These are phyloP conservation scores for Talinum fruticosum DNA, from an alignment of 148 eudicot genomes.

Conservation along the genomic window DNA sequence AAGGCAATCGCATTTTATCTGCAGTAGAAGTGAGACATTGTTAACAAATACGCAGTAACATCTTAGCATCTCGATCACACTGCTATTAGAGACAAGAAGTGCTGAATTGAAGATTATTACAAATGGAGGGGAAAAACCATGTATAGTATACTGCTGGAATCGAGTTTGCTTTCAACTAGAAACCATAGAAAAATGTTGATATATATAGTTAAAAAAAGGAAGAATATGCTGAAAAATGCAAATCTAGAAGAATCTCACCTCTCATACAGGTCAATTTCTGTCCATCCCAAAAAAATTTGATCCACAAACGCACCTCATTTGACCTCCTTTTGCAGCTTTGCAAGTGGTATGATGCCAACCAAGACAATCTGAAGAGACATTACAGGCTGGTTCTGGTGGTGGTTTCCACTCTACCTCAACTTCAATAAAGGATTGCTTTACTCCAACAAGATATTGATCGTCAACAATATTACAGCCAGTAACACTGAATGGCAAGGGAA, in stretches of 20 bases:
- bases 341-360: not conserved
- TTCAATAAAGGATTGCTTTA: not conserved
- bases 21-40: not conserved
- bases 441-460: not conserved
- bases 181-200: too few species aligned
- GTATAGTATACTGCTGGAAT: too few species aligned
- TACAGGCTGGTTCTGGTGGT: not conserved
- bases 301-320: not conserved
- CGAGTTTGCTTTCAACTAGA: too few species aligned
- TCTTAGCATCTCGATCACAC: not conserved
- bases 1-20: too few species aligned
- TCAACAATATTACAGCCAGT: constrained; percentile 7
- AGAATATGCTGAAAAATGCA: too few species aligned
- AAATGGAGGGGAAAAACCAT: too few species aligned
- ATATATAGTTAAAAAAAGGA: too few species aligned
- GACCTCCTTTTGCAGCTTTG: not conserved
- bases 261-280: not conserved
- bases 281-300: not conserved
- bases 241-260: not conserved
- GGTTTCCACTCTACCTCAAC: not conserved
- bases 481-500: not conserved
- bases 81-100: too few species aligned
- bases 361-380: not conserved
- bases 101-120: too few species aligned
- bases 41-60: too few species aligned